Conservation (phyloP, 108 stramenopile genomes). For the Schizochytrium sp. region DNA sequence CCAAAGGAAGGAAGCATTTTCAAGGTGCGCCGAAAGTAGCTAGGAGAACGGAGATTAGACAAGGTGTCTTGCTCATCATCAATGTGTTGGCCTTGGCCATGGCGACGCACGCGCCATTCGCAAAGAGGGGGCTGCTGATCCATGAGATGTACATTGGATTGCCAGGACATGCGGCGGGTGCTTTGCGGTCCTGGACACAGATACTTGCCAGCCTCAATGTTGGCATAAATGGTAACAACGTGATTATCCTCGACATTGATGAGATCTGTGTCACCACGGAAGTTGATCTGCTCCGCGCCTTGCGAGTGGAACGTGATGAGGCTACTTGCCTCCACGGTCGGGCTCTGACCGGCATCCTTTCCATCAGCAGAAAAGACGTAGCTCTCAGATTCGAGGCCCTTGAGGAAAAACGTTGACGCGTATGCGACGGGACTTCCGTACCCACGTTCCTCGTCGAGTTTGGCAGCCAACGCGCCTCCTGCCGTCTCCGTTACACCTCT, state of each 20-base stretch:
- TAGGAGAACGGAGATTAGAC: neutral
- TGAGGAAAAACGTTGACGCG: neutral
- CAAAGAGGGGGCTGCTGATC: neutral
- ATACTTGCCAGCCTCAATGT: neutral
- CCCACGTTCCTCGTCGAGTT: neutral
- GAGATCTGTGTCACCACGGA: neutral
- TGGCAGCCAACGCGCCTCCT: neutral
- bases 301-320: conserved; percentile 14
- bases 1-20: neutral
- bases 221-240: neutral
- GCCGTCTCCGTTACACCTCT: too few species aligned
- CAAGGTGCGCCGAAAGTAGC: neutral
- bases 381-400: neutral
- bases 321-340: neutral
- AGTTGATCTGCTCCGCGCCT: neutral
- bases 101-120: neutral
- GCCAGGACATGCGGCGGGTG: neutral
- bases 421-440: neutral
- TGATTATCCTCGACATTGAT: neutral
- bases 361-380: neutral
- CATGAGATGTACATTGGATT: neutral
- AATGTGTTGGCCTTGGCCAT: neutral
- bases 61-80: neutral
- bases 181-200: neutral
- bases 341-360: neutral